These are phyloP conservation scores for Phyllosticta citriasiana DNA, from an alignment of 2,329 filamentous ascomycete species.

Conservation along the genomic window DNA sequence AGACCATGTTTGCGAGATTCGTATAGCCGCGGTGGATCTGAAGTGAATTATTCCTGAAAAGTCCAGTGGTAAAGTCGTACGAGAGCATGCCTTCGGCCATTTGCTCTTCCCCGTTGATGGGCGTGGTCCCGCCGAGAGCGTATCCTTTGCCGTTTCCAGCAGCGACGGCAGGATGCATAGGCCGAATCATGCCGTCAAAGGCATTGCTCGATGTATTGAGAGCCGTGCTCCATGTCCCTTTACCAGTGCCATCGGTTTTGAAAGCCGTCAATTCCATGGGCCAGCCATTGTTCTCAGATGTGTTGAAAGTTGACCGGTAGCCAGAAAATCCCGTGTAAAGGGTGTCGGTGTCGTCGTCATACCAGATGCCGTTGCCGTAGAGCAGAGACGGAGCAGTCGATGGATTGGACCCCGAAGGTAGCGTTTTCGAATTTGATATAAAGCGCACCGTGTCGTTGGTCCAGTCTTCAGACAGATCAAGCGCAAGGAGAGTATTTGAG, in stretches of 20 bases:
- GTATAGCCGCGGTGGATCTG: slow-evolving; percentile 1
- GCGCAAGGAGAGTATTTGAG: slow-evolving; percentile 10
- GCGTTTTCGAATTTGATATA: background rate
- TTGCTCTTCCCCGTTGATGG: background rate
- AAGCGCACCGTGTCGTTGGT: slow-evolving; percentile 7
- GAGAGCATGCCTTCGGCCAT: slow-evolving; percentile 9
- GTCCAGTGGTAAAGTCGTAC: slow-evolving; percentile 6
- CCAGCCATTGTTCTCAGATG: background rate
- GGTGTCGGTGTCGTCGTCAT: background rate
- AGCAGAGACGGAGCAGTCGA: slow-evolving; percentile 7
- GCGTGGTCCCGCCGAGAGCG: slow-evolving; percentile 8
- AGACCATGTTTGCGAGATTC: slow-evolving; percentile 1
- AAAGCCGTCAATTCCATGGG: slow-evolving; percentile 9
- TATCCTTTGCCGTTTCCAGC: slow-evolving; percentile 9
- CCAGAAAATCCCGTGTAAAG: slow-evolving; percentile 11
- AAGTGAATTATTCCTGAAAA: slow-evolving; percentile 8
- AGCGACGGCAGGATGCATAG: slow-evolving; percentile 5
- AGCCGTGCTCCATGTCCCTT: slow-evolving; percentile 8
- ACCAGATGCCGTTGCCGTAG: slow-evolving; percentile 7
- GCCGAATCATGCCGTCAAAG: slow-evolving; percentile 8
- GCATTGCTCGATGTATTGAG: background rate
- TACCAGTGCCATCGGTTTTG: slow-evolving; percentile 6
- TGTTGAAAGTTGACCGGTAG: slow-evolving; percentile 2
- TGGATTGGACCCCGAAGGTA: slow-evolving; percentile 8
- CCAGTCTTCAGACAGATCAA: slow-evolving; percentile 11